Conservation (phyloP, 2,329 filamentous ascomycete species). For the Thermothelomyces thermophilus region DNA sequence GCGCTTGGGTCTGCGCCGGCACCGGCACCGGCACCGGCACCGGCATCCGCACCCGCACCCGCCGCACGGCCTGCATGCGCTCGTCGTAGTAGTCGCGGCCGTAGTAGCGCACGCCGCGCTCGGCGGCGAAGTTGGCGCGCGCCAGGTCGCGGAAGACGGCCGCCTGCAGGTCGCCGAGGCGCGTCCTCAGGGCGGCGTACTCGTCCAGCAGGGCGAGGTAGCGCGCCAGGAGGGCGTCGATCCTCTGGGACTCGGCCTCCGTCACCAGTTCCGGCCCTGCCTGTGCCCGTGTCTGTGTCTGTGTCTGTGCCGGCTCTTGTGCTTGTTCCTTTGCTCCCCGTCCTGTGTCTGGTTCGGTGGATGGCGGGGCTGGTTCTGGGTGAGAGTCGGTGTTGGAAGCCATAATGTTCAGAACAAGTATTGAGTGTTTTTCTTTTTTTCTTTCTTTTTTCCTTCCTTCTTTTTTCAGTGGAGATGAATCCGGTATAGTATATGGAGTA, state of each 20-base stretch:
- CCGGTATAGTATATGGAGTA: no score
- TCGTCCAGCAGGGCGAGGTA: slow-evolving; percentile 62
- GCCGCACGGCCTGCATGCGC: slow-evolving; percentile 58
- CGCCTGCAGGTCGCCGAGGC: slow-evolving; percentile 49
- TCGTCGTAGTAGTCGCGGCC: slow-evolving; percentile 67
- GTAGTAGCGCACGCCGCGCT: slow-evolving; percentile 52
- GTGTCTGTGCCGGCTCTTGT: no score
- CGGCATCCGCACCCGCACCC: slow-evolving; percentile 31
- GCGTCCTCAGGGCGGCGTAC: slow-evolving; percentile 54
- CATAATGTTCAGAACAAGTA: no score
- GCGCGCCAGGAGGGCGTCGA: slow-evolving; percentile 58
- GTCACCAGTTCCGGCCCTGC: not conserved
- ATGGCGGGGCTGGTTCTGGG: no score
- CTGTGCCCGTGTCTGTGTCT: not conserved
- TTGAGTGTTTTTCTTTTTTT: no score
- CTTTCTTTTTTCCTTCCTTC: no score
- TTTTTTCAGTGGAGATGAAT: no score
- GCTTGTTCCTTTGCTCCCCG: not conserved
- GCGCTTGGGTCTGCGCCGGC: no score
- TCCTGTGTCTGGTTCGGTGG: not conserved
- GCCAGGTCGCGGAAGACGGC: slow-evolving; percentile 55
- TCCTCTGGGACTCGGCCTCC: slow-evolving; percentile 24
- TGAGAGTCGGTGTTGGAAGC: no score
- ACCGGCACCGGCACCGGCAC: slow-evolving; percentile 29
- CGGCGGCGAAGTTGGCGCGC: slow-evolving; percentile 68